A percentile compares a stretch with the other conserved stretches of the same genome.
Evolutionary conservation across 805 yeast species (phyloP).

Genomic region (Zygoascus biomembranicola): DNA sequence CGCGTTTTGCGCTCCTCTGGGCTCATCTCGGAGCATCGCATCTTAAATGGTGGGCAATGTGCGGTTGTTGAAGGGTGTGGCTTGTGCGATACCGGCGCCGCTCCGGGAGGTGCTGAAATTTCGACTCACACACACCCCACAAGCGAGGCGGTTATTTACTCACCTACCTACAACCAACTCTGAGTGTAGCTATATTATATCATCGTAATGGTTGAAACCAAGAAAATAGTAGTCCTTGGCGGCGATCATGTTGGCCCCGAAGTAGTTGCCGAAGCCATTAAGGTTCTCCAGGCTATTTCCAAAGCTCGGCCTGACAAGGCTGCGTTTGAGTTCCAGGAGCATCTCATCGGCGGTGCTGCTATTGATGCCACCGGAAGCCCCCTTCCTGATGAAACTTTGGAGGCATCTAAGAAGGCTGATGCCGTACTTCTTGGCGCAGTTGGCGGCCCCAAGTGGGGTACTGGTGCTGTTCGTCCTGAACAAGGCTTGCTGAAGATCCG

Average conservation of each 20-base stretch:
- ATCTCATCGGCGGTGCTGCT: conserved; percentile 96
- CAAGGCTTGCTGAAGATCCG: conserved; percentile 92
- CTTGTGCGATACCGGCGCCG: neutral
- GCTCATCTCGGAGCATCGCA: too few relatives aligned
- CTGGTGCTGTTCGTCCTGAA: conserved; percentile 93
- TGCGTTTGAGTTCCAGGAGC: conserved; percentile 69
- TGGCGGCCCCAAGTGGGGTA: conserved; percentile 99
- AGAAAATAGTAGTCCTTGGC: conserved; percentile 79
- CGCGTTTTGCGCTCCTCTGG: too few relatives aligned
- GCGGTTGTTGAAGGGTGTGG: neutral
- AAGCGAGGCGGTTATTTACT: neutral
- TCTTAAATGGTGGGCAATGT: too few relatives aligned
- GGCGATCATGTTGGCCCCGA: conserved; percentile 98
- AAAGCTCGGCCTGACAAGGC: conserved; percentile 42
- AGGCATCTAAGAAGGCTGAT: conserved; percentile 76
- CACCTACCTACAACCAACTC: conserved; percentile 2
- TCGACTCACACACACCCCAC: neutral
- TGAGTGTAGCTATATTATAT: neutral
- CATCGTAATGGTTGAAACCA: conserved; percentile 23
- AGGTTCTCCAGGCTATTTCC: conserved; percentile 75
- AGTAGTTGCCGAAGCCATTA: conserved; percentile 81
- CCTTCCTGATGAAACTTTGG: conserved; percentile 74
- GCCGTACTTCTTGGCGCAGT: conserved; percentile 98
- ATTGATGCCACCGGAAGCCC: conserved; percentile 95
- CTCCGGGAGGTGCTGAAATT: neutral